Evolutionary conservation across 1,284 basidiomycete genomes (phyloP), one percentile per base, ranked within the genome.

Genomic region (Agroathelia rolfsii): DNA sequence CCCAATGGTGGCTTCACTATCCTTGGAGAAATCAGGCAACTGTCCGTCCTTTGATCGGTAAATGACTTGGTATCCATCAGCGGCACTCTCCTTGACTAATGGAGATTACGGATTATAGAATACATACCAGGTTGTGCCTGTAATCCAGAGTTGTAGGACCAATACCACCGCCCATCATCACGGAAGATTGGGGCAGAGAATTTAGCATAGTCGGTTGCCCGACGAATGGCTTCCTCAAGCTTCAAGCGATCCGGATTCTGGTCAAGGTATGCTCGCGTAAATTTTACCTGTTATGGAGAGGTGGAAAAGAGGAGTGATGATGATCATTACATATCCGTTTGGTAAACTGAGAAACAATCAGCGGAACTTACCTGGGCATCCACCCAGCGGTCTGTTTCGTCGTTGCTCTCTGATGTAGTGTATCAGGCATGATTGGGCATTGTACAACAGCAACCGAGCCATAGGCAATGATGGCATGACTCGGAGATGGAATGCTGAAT

Each of bases 101-200:
- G 25, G 22, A 18, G 13, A 13, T 28, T 22, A 15, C 10, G n/a
- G n/a, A n/a, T n/a, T n/a, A n/a, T n/a, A n/a, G n/a, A n/a, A 21
- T 13, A 52, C 61, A 32, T 36, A 76, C 75, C 66, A 25, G 64
- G 59, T 49, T 82, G 77, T 10, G 72, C 63, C 44, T 81, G 74
- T 23, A 84, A 61, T 10, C 81, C 81, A 34, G 69, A 72, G 52
- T 85, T 84, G 47, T 77, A 70, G 39, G 66, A 69, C 78, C 81
- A 83, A 46, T 88, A 88, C 74, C 81, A 87, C 30, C 66, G 68
- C 5, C 64, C 68, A 46, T 86, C 80, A 9, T 73, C 59, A 40
- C 72, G 69, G 28, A 79, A 51, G 13, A 55, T 52, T 0, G 83
- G 84, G 1, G 71, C 56, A 25, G 66, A 67, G 47, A 79, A 76